Base-by-base conservation (phyloP, 139 green algal species). In the Astrephomene gubernaculifera region DNA sequence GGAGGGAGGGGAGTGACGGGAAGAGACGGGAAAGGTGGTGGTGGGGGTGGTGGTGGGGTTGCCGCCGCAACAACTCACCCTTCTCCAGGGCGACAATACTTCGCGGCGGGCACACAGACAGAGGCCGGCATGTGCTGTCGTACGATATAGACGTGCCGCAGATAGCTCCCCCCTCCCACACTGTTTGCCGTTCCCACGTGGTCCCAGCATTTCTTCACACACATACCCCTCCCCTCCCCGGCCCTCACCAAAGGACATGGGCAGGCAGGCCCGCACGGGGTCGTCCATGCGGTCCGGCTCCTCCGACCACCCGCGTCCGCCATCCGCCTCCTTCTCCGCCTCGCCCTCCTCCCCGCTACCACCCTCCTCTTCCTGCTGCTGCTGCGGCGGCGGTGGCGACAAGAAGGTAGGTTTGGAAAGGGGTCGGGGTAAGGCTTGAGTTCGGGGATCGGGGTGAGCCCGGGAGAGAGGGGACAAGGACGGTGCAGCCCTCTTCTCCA, bases 201-300 rank as follows among this genome's bases (percentile, higher is more conserved):
- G 12, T 17, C 49, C 49, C 17, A 12, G 49, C 17, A 25, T 57
- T 57, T 17, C 12, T 57, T 25, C 49, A 57, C 67, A 53, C 31
- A 68, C 12, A 57, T 21, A 14, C 57, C 57, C 57, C n/a, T n/a
- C 57, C n/a, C 57, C 57, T 65, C 19, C 57, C 6, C 57, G 6
- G 57, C 53, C 0, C 90, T 53, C 33, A 93, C 90, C 92, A 86
- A 95, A 95, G 8, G 87, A 82, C 72, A 93, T 87, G 9, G 92
- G 92, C 61, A 95, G 88, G 17, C 87, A 72, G 7, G 79, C 57
- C 1, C 92, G 65, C 24, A 95, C 21, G 0, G 36, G 49, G 29
- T 90, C 92, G 68, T 92, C 85, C 53, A 86, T 61, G 12, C 44
- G 64, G 54, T 92, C 87, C 5, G 44, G 4, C 67, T 88, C 87